phyloP scores from a whole-genome alignment of 2,329 filamentous ascomycete species.

The Fusarium buharicum region DNA sequence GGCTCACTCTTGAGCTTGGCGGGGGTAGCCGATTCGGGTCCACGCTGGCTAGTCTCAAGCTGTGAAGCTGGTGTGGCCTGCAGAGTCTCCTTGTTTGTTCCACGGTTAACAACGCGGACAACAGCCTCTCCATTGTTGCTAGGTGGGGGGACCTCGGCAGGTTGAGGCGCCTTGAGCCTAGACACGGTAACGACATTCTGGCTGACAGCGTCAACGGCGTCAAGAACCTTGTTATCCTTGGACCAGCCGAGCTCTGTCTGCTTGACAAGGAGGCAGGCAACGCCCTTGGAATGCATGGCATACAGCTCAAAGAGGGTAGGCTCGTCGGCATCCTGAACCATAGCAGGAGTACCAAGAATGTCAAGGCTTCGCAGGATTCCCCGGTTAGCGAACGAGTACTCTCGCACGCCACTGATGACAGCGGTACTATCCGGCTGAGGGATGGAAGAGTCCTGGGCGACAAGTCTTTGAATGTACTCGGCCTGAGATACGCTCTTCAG shows the following conservation, averaged over 20 bases:
- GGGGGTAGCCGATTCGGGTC: slow-evolving; percentile 48
- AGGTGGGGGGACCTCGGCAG: slow-evolving; percentile 49
- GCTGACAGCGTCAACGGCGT: slow-evolving; percentile 79
- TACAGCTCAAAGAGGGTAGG: slow-evolving; percentile 91
- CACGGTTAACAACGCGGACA: slow-evolving; percentile 51
- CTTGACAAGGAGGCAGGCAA: slow-evolving; percentile 88
- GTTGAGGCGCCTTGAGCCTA: slow-evolving; percentile 69
- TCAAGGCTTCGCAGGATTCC: slow-evolving; percentile 90
- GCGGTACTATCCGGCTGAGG: slow-evolving; percentile 93
- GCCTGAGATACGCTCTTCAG: slow-evolving; percentile 86
- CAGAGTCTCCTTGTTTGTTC: slow-evolving; percentile 52
- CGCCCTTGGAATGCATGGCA: slow-evolving; percentile 95
- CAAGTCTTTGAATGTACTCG: slow-evolving; percentile 82
- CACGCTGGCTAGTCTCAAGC: slow-evolving; percentile 47
- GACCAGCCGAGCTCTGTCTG: slow-evolving; percentile 93
- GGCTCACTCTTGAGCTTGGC: slow-evolving; percentile 56
- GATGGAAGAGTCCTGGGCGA: slow-evolving; percentile 75
- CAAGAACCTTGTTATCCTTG: slow-evolving; percentile 86
- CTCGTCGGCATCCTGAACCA: slow-evolving; percentile 71
- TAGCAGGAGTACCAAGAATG: slow-evolving; percentile 79
- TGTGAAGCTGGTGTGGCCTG: slow-evolving; percentile 41
- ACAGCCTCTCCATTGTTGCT: slow-evolving; percentile 51
- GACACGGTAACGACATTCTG: slow-evolving; percentile 79
- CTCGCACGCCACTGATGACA: slow-evolving; percentile 95
- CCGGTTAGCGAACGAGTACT: slow-evolving; percentile 90